phyloP scores from a whole-genome alignment of 768 basidiomycete genomes.

The Collybia sordida region DNA sequence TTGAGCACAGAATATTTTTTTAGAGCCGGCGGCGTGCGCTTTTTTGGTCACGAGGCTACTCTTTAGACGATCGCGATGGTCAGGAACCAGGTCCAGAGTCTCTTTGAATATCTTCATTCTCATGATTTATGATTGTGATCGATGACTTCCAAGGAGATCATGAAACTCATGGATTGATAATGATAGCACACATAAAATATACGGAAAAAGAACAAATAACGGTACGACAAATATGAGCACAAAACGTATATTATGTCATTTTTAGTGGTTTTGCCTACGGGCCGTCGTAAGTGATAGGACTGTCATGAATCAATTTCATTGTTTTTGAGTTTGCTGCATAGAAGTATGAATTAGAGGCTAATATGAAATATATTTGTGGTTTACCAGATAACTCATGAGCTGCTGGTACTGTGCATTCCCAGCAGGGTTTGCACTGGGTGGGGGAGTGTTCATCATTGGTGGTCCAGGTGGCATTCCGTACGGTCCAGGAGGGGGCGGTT shows the following conservation, averaged over 20 bases:
- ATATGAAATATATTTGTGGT: constrained; percentile 15
- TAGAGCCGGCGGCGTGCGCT: background rate
- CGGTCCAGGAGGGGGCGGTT: constrained; percentile 32
- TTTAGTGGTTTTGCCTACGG: background rate
- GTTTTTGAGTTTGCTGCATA: constrained; percentile 32
- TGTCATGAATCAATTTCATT: constrained; percentile 2
- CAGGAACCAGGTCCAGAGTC: background rate
- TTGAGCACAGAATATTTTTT: no score
- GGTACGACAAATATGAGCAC: background rate
- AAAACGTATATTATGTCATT: background rate
- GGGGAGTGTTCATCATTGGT: constrained; percentile 44
- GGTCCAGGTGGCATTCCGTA: constrained; percentile 37
- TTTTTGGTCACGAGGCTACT: background rate
- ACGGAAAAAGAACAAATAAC: background rate
- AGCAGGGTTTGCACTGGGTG: constrained; percentile 39
- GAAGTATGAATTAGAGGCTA: background rate
- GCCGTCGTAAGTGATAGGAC: background rate
- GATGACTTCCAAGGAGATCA: background rate
- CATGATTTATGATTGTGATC: background rate
- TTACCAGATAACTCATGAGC: constrained; percentile 68
- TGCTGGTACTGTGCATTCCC: constrained; percentile 58
- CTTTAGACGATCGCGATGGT: constrained; percentile 5
- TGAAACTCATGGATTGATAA: constrained; percentile 2
- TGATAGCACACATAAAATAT: background rate
- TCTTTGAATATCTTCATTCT: background rate